Percentiles rank a stretch among this genome's conserved stretches.
These are phyloP conservation scores for Entonaema liquescens DNA, from an alignment of 495 filamentous ascomycete species.

Conservation along the genomic window DNA sequence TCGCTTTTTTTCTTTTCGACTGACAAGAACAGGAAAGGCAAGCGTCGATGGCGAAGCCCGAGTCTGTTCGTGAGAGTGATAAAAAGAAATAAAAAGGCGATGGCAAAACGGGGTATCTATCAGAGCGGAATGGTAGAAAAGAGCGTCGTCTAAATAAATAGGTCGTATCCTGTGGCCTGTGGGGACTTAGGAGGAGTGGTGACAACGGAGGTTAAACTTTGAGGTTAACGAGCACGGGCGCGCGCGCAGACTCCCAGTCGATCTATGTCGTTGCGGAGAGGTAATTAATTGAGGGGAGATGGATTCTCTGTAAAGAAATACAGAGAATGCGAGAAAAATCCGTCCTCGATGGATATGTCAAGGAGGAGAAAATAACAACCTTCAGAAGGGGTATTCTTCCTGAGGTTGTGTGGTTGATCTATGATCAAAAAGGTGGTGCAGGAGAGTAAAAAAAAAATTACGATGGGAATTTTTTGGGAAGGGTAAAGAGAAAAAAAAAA, in stretches of 20 bases:
- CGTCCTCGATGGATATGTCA: slow-evolving; percentile 41
- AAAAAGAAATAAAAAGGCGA: slow-evolving; percentile 24
- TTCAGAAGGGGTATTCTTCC: slow-evolving; percentile 43
- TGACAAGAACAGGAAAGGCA: slow-evolving; percentile 35
- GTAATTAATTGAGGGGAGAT: slow-evolving; percentile 50
- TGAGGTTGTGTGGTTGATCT: slow-evolving; percentile 52
- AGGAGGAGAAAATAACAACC: slow-evolving; percentile 47
- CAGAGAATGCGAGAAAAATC: slow-evolving; percentile 45
- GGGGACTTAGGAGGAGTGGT: background rate
- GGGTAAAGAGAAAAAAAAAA: slow-evolving; percentile 42
- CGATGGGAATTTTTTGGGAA: slow-evolving; percentile 48
- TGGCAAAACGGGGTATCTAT: slow-evolving; percentile 37
- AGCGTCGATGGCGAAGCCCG: slow-evolving; percentile 31
- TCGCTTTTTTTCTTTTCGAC: slow-evolving; percentile 26
- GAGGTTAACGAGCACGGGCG: slow-evolving; percentile 29
- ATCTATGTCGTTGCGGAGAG: slow-evolving; percentile 29
- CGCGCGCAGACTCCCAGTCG: slow-evolving; percentile 33
- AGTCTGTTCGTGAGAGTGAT: slow-evolving; percentile 29
- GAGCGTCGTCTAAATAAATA: slow-evolving; percentile 31
- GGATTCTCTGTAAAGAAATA: slow-evolving; percentile 49
- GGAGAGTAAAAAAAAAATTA: slow-evolving; percentile 48
- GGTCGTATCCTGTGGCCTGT: slow-evolving; percentile 11
- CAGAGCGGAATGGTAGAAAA: slow-evolving; percentile 39
- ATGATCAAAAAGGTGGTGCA: slow-evolving; percentile 44
- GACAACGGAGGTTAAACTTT: slow-evolving; percentile 13